A percentile compares a stretch with the other conserved stretches of the same genome.
Evolutionary conservation across 306 rosid species (phyloP).

Genomic region (Vicia sativa): DNA sequence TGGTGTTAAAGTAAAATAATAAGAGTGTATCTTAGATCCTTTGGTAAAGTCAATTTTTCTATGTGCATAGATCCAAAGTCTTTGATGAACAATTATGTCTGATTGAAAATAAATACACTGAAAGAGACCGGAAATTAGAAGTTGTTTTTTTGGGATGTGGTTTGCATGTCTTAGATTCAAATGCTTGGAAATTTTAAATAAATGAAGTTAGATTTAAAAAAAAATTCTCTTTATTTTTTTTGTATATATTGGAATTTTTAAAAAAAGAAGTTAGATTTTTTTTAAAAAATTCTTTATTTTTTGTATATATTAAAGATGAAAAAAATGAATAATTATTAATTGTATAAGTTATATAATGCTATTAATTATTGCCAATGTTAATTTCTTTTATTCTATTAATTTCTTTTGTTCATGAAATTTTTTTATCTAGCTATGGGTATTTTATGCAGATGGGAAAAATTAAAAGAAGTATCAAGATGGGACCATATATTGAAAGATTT

Average conservation of each 20-base stretch:
- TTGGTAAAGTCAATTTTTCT: slow-evolving; percentile 40
- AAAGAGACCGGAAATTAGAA: slow-evolving; percentile 38
- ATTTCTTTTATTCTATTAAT: background rate
- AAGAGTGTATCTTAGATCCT: slow-evolving; percentile 35
- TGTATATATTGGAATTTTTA: no score
- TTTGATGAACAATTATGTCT: slow-evolving; percentile 30
- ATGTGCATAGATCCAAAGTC: slow-evolving; percentile 26
- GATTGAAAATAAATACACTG: slow-evolving; percentile 37
- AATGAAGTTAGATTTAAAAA: background rate
- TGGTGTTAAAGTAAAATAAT: slow-evolving; percentile 30
- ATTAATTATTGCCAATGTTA: slow-evolving; percentile 11
- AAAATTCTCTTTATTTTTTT: no score
- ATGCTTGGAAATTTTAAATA: background rate
- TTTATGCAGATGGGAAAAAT: slow-evolving; percentile 26
- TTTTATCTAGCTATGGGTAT: slow-evolving; percentile 14
- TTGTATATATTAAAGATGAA: no score
- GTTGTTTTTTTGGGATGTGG: slow-evolving; percentile 18
- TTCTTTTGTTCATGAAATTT: slow-evolving; percentile 5
- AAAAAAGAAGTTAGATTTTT: no score
- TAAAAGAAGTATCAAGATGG: slow-evolving; percentile 5
- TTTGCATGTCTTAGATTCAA: slow-evolving; percentile 13
- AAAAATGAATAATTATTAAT: no score
- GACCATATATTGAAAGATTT: slow-evolving; percentile 9
- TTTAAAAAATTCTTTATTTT: no score
- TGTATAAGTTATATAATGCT: background rate